Percentiles rank a stretch among this genome's conserved stretches.
Evolutionary conservation across 352 stramenopile species (phyloP).

Genomic region (Phytopythium litorale): DNA sequence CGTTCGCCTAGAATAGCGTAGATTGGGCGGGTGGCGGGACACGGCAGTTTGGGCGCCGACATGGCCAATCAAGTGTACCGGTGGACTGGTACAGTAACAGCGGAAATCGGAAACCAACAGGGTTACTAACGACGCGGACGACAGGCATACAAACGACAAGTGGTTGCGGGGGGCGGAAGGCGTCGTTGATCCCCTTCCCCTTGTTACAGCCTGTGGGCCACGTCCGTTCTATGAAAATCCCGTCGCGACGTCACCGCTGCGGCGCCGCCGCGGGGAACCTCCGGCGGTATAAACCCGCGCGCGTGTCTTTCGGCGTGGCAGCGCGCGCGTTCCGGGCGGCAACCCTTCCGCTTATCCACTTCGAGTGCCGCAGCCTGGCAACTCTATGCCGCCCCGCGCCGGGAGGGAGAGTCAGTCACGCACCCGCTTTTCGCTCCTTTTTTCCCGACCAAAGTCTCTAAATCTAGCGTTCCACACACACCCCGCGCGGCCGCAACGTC

Average conservation of each 20-base stretch:
- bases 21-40: background rate
- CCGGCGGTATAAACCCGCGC: background rate
- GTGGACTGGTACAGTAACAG: too few species aligned
- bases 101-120: too few species aligned
- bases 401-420: slow-evolving; percentile 15
- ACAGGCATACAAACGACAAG: background rate
- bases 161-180: background rate
- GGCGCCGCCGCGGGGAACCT: background rate
- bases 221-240: background rate
- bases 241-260: slow-evolving; percentile 1
- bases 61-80: too few species aligned
- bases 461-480: slow-evolving; percentile 6
- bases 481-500: too few species aligned
- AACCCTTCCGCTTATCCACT: background rate
- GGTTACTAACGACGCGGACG: too few species aligned
- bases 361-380: background rate
- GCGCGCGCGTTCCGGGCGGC: too few species aligned
- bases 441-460: slow-evolving; percentile 7
- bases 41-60: background rate
- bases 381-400: background rate
- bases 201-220: background rate
- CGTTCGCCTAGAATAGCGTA: background rate
- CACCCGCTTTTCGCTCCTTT: background rate
- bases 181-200: background rate
- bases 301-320: too few species aligned